phyloP scores from a whole-genome alignment of 495 filamentous ascomycete genomes.

The Pseudevernia furfuracea region DNA sequence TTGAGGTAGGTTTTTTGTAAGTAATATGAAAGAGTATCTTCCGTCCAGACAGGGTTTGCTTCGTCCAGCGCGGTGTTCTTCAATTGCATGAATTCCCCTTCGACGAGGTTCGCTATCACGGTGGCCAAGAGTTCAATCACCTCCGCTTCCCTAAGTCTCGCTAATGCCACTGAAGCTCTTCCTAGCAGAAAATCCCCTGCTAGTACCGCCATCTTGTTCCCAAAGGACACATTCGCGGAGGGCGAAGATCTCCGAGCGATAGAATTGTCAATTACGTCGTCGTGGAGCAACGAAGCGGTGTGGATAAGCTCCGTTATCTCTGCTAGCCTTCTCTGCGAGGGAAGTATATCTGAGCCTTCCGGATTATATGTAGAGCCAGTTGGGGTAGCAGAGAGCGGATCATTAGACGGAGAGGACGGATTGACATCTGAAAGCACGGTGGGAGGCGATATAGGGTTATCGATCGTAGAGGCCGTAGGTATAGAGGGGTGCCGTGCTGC shows the following conservation, averaged over 20 bases:
- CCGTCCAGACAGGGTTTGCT: conserved; percentile 67
- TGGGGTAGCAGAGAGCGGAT: conserved; percentile 42
- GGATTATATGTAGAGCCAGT: conserved; percentile 42
- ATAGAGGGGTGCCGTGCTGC: conserved; percentile 26
- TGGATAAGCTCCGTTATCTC: conserved; percentile 97
- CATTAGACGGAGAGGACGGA: conserved; percentile 49
- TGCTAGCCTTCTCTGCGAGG: conserved; percentile 84
- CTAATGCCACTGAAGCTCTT: conserved; percentile 86
- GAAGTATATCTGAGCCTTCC: conserved; percentile 69
- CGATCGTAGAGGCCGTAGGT: conserved; percentile 40
- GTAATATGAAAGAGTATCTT: conserved; percentile 86
- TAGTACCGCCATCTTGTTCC: conserved; percentile 97
- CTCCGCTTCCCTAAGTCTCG: conserved; percentile 82
- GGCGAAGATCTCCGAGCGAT: conserved; percentile 70
- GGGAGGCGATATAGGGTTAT: conserved; percentile 68
- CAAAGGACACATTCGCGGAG: conserved; percentile 87
- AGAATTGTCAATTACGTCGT: conserved; percentile 96
- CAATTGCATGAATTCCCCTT: conserved; percentile 98
- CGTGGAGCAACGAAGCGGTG: conserved; percentile 90
- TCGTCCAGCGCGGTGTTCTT: conserved; percentile 92
- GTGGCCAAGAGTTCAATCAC: conserved; percentile 91
- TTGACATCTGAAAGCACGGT: conserved; percentile 75
- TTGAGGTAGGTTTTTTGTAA: conserved; percentile 99
- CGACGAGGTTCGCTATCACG: conserved; percentile 93
- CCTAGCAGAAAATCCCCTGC: conserved; percentile 93